Evolutionary conservation across 208 protist genomes (phyloP), one percentile per base, ranked within the genome.

Genomic region (Trypanosoma conorhini): DNA sequence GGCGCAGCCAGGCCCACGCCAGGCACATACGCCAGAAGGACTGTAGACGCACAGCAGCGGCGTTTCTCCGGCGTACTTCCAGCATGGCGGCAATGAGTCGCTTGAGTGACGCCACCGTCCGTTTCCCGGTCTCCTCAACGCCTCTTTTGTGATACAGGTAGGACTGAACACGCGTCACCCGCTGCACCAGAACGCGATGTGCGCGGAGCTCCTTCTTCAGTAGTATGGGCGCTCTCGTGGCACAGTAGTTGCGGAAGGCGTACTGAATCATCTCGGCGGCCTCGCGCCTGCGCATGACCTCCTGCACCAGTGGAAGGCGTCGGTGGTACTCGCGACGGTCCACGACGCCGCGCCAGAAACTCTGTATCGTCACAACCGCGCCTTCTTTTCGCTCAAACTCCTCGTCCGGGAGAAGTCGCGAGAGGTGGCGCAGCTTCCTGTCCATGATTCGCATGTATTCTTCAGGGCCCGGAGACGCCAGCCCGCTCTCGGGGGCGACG

Each of bases 11-110:
- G 21, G 69, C 44, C n/a, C 62, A 60, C 30, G n/a, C 55, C 17
- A n/a, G 38, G 24, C 68, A 79, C 82, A 85, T 82, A n/a, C 82
- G 74, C 80, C 87, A 85, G 52, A 70, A 84, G 55, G 77, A 77
- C 63, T 88, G 81, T 42, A 91, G 59, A 56, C 69, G 77, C 21
- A 74, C 72, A 7, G 78, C 66, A 9, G 85, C 80, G 12, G 68
- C 78, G 10, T 68, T 60, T 10, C 70, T 55, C 12, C 70, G 72
- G 15, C 38, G 31, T 13, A 40, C 33, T 7, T 78, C 60, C 35
- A 64, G 4, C 28, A 75, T 70, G 15, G 62, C 70, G 22, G 40
- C 51, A 31, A 85, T 52, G 5, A 75, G 42, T 5, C 54, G 28
- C 46, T 70, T 15, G 38, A 80, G 66, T 50, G 51, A 26, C 12